Percentiles rank a stretch among this genome's conserved stretches.
Conservation (phyloP, 2,329 filamentous ascomycete genomes). For the Microdochium bolleyi region DNA sequence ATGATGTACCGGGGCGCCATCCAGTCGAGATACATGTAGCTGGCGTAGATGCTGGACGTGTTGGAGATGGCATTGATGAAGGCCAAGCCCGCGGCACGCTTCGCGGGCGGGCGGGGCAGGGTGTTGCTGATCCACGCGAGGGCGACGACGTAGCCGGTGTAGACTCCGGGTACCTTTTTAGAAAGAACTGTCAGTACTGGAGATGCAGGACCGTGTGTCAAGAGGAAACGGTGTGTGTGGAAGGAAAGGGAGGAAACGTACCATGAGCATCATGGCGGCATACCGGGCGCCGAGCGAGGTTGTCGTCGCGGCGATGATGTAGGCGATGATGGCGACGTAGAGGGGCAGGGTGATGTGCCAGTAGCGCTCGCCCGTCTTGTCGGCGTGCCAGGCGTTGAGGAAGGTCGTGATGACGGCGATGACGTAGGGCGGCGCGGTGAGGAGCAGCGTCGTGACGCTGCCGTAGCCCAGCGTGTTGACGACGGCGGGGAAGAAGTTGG, state of each 20-base stretch:
- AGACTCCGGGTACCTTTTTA: slow-evolving; percentile 44
- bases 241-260: slow-evolving; percentile 23
- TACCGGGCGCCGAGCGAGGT: slow-evolving; percentile 55
- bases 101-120: slow-evolving; percentile 67
- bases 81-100: slow-evolving; percentile 61
- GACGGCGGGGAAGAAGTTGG: slow-evolving; percentile 65
- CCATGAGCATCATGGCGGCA: slow-evolving; percentile 66
- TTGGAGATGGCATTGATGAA: slow-evolving; percentile 71
- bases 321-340: slow-evolving; percentile 52
- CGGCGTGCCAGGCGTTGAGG: slow-evolving; percentile 62
- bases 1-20: slow-evolving; percentile 35
- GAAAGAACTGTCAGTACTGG: too few relatives aligned
- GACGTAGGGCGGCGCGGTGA: slow-evolving; percentile 60
- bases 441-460: slow-evolving; percentile 49
- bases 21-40: slow-evolving; percentile 55
- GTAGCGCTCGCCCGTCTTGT: slow-evolving; percentile 63
- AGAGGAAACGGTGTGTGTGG: too few relatives aligned
- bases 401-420: slow-evolving; percentile 54
- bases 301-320: slow-evolving; percentile 61
- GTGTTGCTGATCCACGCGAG: slow-evolving; percentile 72
- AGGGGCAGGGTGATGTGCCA: slow-evolving; percentile 59
- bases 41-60: slow-evolving; percentile 60
- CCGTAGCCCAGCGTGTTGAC: slow-evolving; percentile 60
- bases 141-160: slow-evolving; percentile 59
- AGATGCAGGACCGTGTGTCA: too few relatives aligned